A percentile compares a stretch with the other conserved stretches of the same genome.
These are phyloP conservation scores for Barnettozyma siamensis DNA, from an alignment of 805 yeast species.

Conservation along the genomic window DNA sequence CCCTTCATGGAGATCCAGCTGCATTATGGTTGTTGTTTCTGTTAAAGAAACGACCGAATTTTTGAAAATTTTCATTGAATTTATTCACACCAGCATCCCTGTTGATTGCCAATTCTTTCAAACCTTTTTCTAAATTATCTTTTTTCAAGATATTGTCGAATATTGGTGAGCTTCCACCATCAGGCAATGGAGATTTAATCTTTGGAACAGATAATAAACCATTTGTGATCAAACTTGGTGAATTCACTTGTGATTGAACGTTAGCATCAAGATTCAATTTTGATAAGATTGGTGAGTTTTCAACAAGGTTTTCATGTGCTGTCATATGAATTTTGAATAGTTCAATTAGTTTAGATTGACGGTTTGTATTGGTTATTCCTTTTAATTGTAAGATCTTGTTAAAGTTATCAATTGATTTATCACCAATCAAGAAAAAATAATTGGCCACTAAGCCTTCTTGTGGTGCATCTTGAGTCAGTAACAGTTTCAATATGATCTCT, in stretches of 20 bases:
- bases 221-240: background rate
- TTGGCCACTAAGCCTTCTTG: conserved; percentile 53
- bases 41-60: conserved; percentile 52
- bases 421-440: conserved; percentile 64
- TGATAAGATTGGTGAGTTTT: conserved; percentile 23
- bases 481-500: conserved; percentile 62
- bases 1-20: background rate
- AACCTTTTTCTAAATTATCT: conserved; percentile 28
- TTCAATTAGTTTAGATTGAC: conserved; percentile 21
- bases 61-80: conserved; percentile 53
- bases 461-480: conserved; percentile 64
- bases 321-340: conserved; percentile 24
- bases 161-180: conserved; percentile 21
- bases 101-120: conserved; percentile 35
- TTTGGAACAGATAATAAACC: conserved; percentile 4
- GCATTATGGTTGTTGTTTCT: conserved; percentile 25
- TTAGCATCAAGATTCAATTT: conserved; percentile 16
- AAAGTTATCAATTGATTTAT: conserved; percentile 57
- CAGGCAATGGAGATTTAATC: conserved; percentile 14
- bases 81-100: conserved; percentile 60
- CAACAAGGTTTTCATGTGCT: conserved; percentile 22
- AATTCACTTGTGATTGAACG: background rate
- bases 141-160: conserved; percentile 25
- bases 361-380: conserved; percentile 34
- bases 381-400: conserved; percentile 59